Base-by-base conservation (phyloP, 352 stramenopile species). In the Globisporangium orthogonon region DNA sequence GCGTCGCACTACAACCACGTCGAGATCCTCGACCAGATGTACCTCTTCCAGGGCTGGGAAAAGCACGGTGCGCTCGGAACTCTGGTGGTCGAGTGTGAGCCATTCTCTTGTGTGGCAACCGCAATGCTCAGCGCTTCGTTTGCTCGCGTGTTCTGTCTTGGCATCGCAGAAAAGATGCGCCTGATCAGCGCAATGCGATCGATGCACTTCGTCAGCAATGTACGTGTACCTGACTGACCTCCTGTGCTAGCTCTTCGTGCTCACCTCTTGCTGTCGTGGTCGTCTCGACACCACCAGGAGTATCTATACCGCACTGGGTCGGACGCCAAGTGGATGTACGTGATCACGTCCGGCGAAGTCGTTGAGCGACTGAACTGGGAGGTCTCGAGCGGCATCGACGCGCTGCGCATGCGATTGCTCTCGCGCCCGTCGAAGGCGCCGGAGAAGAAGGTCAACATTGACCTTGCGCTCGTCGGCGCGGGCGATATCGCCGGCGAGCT, bases 1-100 rank as follows among this genome's bases (percentile, higher is more conserved):
- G 78, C 78, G 1, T 89, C 80, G 35, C 80, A 89, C 50, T 89
- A 88, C 65, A 86, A 86, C 46, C 81, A 89, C 40, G 78, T 76
- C 13, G 78, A 89, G 54, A 78, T 91, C 23, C 74, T 91, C 13
- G 80, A 91, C 53, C 69, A 83, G 50, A 91, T 91, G 76, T 71
- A 70, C 17, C 65, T 91, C 17, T 91, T 91, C 54, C 69, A 79
- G 39, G 66, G 76, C 48, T 91, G 78, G 80, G 65, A 74, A 37
- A 91, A 87, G 47, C 76, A 83, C 54, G 80, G 80, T 88, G 56
- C 50, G 58, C 18, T 37, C 33, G 0, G 5, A 7, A 7, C 33
- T 37, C 33, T n/a, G 33, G 33, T 37, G 33, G 6, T 37, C 6
- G 3, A 7, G 33, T 37, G 39, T 18, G 23, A 37, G 7, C 23